Percentiles rank a stretch among this genome's conserved stretches.
Evolutionary conservation across 352 stramenopile species (phyloP).

Genomic region (Phytopythium delawarense): DNA sequence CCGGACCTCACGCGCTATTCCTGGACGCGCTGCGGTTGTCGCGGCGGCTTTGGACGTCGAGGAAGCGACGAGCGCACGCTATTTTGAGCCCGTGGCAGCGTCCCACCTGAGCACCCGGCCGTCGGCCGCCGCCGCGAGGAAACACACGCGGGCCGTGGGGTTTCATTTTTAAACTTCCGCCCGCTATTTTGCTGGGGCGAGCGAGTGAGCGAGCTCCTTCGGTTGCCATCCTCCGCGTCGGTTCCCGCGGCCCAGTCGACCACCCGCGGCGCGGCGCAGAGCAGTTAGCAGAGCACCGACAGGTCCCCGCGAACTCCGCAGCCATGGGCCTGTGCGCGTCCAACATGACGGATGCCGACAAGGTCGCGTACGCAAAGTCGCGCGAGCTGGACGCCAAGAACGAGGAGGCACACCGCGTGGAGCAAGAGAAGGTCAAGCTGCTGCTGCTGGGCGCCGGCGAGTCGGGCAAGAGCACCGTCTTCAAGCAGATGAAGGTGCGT

Average conservation of each 20-base stretch:
- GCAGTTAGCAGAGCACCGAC: conserved; percentile 2
- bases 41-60: background rate
- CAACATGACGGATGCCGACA: conserved; percentile 54
- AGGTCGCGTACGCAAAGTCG: conserved; percentile 60
- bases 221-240: conserved; percentile 3
- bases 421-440: conserved; percentile 94
- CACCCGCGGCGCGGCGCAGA: conserved; percentile 7
- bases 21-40: conserved; percentile 9
- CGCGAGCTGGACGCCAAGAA: conserved; percentile 78
- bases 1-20: conserved; percentile 14
- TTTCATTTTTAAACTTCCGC: conserved; percentile 74
- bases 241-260: conserved; percentile 5
- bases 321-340: conserved; percentile 70
- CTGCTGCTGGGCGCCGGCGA: conserved; percentile 92
- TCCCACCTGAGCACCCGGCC: background rate
- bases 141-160: conserved; percentile 20
- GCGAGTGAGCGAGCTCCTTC: conserved; percentile 20
- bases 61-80: conserved; percentile 1
- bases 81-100: conserved; percentile 15
- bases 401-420: conserved; percentile 67
- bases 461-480: conserved; percentile 94
- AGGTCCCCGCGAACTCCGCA: conserved; percentile 9
- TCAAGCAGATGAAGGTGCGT: conserved; percentile 90
- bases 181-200: conserved; percentile 37
- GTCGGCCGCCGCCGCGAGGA: conserved; percentile 1